phyloP scores from a whole-genome alignment of 129 eudicot genomes.

The Oenanthe sinensis region DNA sequence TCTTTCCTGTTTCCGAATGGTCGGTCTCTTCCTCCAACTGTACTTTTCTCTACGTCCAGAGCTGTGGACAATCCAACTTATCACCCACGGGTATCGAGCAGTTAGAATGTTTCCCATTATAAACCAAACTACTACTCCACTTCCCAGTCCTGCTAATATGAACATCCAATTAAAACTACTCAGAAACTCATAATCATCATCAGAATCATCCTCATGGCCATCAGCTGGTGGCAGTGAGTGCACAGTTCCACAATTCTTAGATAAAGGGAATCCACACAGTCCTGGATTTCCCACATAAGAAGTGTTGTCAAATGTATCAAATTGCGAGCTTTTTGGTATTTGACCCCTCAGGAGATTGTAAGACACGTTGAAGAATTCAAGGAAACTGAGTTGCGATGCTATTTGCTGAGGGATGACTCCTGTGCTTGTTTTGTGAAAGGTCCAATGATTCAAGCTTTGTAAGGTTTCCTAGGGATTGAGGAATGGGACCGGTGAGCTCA shows the following conservation, averaged over 20 bases:
- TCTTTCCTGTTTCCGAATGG: background rate
- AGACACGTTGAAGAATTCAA: conserved; percentile 17
- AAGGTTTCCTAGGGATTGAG: conserved; percentile 7
- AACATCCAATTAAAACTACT: background rate
- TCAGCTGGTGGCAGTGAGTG: background rate
- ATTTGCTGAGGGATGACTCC: conserved; percentile 15
- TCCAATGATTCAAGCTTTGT: conserved; percentile 11
- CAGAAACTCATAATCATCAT: background rate
- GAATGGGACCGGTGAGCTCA: conserved; percentile 12
- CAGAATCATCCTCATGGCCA: background rate
- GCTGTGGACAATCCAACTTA: background rate
- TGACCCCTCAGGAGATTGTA: conserved; percentile 7
- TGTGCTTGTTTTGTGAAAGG: conserved; percentile 9
- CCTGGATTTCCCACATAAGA: conserved; percentile 10
- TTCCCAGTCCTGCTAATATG: background rate
- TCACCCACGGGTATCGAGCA: background rate
- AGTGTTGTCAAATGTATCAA: background rate
- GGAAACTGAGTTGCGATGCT: conserved; percentile 1
- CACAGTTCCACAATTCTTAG: background rate
- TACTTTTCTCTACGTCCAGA: background rate
- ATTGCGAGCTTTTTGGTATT: background rate
- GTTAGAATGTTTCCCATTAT: conserved; percentile 5
- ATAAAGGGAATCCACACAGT: conserved; percentile 8
- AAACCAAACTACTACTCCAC: conserved; percentile 3
- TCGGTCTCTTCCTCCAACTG: background rate